A percentile compares a stretch with the other conserved stretches of the same genome.
Conservation (phyloP, 1,139 yeast species). For the Diutina siamensis region DNA sequence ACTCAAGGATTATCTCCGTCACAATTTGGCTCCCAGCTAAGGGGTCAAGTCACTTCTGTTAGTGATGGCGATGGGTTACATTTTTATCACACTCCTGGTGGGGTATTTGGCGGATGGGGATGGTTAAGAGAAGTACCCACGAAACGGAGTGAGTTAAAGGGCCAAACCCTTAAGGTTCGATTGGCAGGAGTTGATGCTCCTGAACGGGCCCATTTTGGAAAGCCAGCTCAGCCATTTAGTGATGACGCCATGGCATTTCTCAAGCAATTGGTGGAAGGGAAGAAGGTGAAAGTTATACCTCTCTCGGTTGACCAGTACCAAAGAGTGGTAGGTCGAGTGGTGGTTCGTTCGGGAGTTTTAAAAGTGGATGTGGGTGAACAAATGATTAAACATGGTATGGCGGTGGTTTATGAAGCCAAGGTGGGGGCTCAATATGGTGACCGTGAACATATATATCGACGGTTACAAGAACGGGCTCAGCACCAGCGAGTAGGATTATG, state of each 20-base stretch:
- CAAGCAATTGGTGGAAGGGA: conserved; percentile 48
- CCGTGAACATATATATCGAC: conserved; percentile 45
- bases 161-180: conserved; percentile 55
- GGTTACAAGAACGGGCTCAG: conserved; percentile 51
- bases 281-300: conserved; percentile 63
- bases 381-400: conserved; percentile 76
- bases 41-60: conserved; percentile 80
- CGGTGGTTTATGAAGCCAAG: conserved; percentile 77
- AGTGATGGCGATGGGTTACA: conserved; percentile 97
- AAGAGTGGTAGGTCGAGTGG: conserved; percentile 75
- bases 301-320: conserved; percentile 79
- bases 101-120: conserved; percentile 82
- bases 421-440: conserved; percentile 81
- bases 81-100: conserved; percentile 91
- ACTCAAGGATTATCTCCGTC: not conserved
- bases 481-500: conserved; percentile 56
- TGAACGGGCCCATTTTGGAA: conserved; percentile 89
- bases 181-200: conserved; percentile 98
- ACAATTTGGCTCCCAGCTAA: conserved; percentile 17
- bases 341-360: conserved; percentile 66
- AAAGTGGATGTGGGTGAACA: conserved; percentile 73
- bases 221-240: conserved; percentile 81
- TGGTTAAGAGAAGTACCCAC: conserved; percentile 54
- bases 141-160: conserved; percentile 35
- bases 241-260: conserved; percentile 82